phyloP scores from a whole-genome alignment of 768 basidiomycete genomes.

The Cyclocybe aegerita region DNA sequence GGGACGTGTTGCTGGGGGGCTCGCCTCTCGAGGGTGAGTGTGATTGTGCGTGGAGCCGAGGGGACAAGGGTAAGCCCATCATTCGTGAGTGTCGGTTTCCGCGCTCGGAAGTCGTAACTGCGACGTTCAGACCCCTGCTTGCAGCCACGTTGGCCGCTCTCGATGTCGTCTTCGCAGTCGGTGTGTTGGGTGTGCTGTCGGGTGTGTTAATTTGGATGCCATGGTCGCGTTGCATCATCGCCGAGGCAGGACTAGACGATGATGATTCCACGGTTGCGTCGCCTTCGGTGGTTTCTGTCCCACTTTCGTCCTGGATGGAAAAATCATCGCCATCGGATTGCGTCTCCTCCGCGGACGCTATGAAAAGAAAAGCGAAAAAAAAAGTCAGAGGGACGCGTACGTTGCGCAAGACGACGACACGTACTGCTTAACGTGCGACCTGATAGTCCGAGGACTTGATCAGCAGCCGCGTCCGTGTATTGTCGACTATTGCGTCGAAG shows the following conservation, averaged over 20 bases:
- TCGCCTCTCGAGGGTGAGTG: constrained; percentile 37
- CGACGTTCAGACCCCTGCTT: constrained; percentile 69
- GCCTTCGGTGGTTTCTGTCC: constrained; percentile 67
- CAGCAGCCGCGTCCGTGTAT: constrained; percentile 82
- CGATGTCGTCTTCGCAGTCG: constrained; percentile 37
- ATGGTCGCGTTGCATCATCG: constrained; percentile 21
- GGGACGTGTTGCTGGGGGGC: constrained; percentile 20
- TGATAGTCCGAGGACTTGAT: constrained; percentile 74
- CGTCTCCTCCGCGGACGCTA: constrained; percentile 54
- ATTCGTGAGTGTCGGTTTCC: constrained; percentile 65
- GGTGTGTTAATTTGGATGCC: constrained; percentile 36
- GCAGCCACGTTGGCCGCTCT: constrained; percentile 64
- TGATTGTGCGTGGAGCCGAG: constrained; percentile 32
- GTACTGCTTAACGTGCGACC: constrained; percentile 69
- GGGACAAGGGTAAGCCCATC: constrained; percentile 61
- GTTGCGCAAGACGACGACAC: constrained; percentile 24
- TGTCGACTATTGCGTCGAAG: constrained; percentile 80
- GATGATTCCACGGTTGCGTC: constrained; percentile 51
- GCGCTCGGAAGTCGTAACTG: constrained; percentile 47
- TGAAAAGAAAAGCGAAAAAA: constrained; percentile 16
- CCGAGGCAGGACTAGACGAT: constrained; percentile 39
- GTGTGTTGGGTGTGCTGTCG: constrained; percentile 39
- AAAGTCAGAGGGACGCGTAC: not conserved
- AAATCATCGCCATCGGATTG: constrained; percentile 71
- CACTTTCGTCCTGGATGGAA: constrained; percentile 72